Base-by-base conservation (phyloP, 2,329 filamentous ascomycete species). In the Raffaelea albimanens region DNA sequence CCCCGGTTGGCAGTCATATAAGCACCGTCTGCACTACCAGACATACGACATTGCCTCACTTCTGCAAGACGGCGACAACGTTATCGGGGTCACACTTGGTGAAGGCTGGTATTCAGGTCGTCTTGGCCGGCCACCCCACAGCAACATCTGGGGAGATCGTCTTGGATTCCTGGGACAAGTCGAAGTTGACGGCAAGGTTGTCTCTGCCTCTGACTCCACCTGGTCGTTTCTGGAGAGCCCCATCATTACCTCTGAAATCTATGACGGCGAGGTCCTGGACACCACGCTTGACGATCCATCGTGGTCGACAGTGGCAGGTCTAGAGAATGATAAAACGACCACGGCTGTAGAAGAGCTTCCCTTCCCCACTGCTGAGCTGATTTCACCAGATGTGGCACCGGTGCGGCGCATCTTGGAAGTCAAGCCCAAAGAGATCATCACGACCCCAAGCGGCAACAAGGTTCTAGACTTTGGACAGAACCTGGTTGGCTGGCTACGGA, bases 401-500 rank as follows among this genome's bases (percentile, higher is more conserved):
- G 67, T 76, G 0, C 63, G 69, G 11, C 67, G 60, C 29, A 60
- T 44, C 29, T 60, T 57, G 52, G 55, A 56, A 1, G 19, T 63
- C 13, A 65, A 51, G 56, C 66, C 57, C 9, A 43, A 51, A 4
- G 40, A 52, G 16, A 59, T 65, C 31, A 62, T 63, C 13, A 57
- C 52, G 49, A 63, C 58, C 9, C 59, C 60, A 1, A 57, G 57
- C 3, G 71, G 72, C 10, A 73, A 73, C 53, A 68, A 61, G 0
- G 59, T 79, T 2, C 50, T 80, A 11, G 75, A 80, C 52, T 80
- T 80, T 57, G 75, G 76, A 2, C 76, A 80, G 54, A 80, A 80
- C 52, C 59, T 80, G 0, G 76, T 78, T 1, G 77, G 76, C 2
- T 67, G 66, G 52, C 49, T 78, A 1, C 59, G 61, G 0, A 54